Evolutionary conservation across 106 monocot species (phyloP), one percentile per base, ranked within the genome.

Genomic region (Dactylorhiza incarnata): DNA sequence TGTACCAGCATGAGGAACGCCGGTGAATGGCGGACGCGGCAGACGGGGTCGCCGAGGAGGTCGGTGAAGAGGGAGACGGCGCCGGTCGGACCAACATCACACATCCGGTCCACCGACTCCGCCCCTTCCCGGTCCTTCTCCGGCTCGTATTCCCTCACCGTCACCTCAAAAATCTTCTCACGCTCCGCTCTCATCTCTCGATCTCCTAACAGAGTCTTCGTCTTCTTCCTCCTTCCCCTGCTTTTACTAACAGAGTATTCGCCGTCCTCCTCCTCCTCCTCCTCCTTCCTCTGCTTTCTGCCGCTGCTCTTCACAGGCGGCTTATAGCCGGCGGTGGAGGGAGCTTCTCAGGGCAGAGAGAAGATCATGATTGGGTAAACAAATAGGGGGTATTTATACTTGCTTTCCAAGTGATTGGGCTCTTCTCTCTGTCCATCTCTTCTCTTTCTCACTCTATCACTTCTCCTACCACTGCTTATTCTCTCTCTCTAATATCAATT

Each of bases 1-100:
- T 13, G 9, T 80, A 89, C 85, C 85, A 89, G 85, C 89, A 89
- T 89, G 68, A 81, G 85, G 66, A 71, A 86, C 43, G 83, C 78
- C 12, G 89, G 85, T n/a, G 83, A 81, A 58, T 81, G 83, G 73
- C 89, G 89, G 76, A 89, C 71, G 29, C 89, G 85, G 78, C 81
- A 89, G 20, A 83, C 11, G 17, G 89, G 85, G 51, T 89, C 89
- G 73, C 89, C 89, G 63, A 89, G 83, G 48, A 66, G 85, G 76
- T 89, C 85, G 74, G 76, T 89, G 89, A 75, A 86, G 68, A 89
- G 83, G 6, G 85, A 76, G 25, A 78, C 44, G 56, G 78, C 79
- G 50, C 86, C 82, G 74, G 78, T 79, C 0, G 83, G 70, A 2
- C 83, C 75, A 5, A 79, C 75, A 55, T 83, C 83, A 75, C 83